These are phyloP conservation scores for Hypholoma sublateritium DNA, from an alignment of 768 basidiomycete species.

Conservation along the genomic window DNA sequence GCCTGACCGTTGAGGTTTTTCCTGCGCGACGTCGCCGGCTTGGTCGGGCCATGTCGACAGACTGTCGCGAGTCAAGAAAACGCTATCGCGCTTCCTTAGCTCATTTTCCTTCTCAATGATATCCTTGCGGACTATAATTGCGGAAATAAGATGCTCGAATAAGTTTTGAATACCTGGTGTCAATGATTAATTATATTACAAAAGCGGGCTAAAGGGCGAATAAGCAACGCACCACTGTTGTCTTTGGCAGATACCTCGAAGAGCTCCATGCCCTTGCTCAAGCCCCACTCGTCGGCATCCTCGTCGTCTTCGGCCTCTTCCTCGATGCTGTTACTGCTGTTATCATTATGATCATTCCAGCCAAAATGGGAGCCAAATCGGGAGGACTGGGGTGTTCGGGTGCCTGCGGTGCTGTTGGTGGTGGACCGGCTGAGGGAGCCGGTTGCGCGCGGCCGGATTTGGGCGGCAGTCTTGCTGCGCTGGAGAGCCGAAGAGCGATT, in stretches of 20 bases:
- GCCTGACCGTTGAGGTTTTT: conserved; percentile 47
- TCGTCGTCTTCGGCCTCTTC: conserved; percentile 66
- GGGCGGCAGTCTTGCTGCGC: conserved; percentile 49
- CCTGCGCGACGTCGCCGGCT: conserved; percentile 73
- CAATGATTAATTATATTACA: neutral
- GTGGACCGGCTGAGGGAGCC: conserved; percentile 49
- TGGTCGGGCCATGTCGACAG: conserved; percentile 78
- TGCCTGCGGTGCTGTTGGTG: conserved; percentile 41
- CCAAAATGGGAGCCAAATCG: conserved; percentile 60
- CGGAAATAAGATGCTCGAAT: conserved; percentile 76
- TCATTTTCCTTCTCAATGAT: conserved; percentile 81
- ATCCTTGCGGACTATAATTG: conserved; percentile 79
- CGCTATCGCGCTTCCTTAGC: conserved; percentile 78
- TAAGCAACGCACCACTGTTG: conserved; percentile 59
- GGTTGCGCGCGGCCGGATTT: conserved; percentile 46
- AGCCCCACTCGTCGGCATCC: conserved; percentile 70
- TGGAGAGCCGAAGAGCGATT: conserved; percentile 51
- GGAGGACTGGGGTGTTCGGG: conserved; percentile 51
- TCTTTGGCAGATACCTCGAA: conserved; percentile 94
- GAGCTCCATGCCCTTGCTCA: conserved; percentile 81
- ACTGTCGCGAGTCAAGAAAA: conserved; percentile 63
- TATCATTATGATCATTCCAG: conserved; percentile 58
- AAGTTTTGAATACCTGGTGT: conserved; percentile 72
- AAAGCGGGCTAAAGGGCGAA: neutral
- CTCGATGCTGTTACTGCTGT: conserved; percentile 64